phyloP scores from a whole-genome alignment of 352 stramenopile genomes.

The Phytophthora pini region DNA sequence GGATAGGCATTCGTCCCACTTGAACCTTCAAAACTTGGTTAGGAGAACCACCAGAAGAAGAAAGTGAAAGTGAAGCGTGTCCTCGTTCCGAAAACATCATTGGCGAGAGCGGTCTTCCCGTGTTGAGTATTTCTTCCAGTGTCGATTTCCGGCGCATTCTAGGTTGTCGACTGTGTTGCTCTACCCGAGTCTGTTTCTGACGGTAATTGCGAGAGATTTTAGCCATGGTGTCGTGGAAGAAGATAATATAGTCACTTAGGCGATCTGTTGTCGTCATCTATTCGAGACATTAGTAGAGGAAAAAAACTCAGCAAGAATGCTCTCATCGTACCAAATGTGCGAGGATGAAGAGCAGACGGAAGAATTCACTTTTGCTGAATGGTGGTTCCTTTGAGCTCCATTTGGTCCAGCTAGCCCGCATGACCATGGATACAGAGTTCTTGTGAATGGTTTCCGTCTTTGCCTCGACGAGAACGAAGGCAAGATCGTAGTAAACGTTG shows the following conservation, averaged over 20 bases:
- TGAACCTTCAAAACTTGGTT: conserved; percentile 41
- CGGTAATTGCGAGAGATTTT: conserved; percentile 60
- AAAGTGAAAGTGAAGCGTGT: conserved; percentile 11
- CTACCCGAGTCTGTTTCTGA: conserved; percentile 42
- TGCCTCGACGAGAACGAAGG: conserved; percentile 72
- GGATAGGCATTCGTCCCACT: conserved; percentile 39
- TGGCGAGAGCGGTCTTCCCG: conserved; percentile 4
- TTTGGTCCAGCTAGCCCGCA: conserved; percentile 73
- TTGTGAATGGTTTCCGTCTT: conserved; percentile 84
- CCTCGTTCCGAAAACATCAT: conserved; percentile 19
- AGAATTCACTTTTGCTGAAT: conserved; percentile 66
- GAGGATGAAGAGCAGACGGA: conserved; percentile 73
- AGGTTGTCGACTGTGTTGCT: conserved; percentile 31
- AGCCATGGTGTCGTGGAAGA: conserved; percentile 74
- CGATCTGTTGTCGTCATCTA: conserved; percentile 80
- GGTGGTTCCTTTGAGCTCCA: conserved; percentile 66
- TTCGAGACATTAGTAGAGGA: conserved; percentile 1
- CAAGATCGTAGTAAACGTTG: conserved; percentile 73
- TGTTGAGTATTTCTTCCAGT: conserved; percentile 36
- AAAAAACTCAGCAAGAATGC: background rate
- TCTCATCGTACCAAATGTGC: conserved; percentile 60
- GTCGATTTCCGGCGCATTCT: conserved; percentile 39
- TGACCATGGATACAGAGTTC: conserved; percentile 81
- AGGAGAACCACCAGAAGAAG: conserved; percentile 10
- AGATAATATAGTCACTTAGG: conserved; percentile 74